Evolutionary conservation across 306 rosid genomes (phyloP), one percentile per base, ranked within the genome.

Genomic region (Cicer arietinum): DNA sequence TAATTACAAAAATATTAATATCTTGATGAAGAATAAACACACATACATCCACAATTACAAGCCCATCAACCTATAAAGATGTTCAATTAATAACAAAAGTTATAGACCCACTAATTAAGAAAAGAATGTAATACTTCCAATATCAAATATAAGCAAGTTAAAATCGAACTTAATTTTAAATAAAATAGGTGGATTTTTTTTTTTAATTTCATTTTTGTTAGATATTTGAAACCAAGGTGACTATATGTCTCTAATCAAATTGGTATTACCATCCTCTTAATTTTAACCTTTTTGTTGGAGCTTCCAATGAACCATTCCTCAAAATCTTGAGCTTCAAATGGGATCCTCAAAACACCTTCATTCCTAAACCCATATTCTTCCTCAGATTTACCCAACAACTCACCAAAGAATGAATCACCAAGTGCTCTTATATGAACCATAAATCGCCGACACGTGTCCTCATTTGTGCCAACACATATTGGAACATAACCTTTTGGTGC

Each of bases 311-410:
- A 77, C 85, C 81, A 76, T 16, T 83, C 84, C 77, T 89, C 93
- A 75, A 89, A 89, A 40, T 79, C 84, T 47, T 52, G 77, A 0
- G 86, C 83, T 77, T 87, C 89, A 16, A 63, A 79, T 9, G 71
- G 84, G 50, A 89, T 89, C 79, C 88, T 86, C 25, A 86, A 77
- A 74, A 86, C 75, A 37, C 90, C 89, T 67, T 85, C 84, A 58
- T 77, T 85, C 37, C 53, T 61, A 57, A 85, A 86, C 5, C 88
- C 89, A 77, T 70, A 85, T 47, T 83, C 85, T 61, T 85, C 88
- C 4, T 81, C 87, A 30, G 87, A 79, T 47, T 50, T 61, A 18
- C 48, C 52, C 6, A 89, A 74, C 62, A 89, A 10, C 73, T 85
- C 88, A 14, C 66, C 46, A 67, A 89, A 89, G 54, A 79, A 74